Conservation (phyloP, 2,329 filamentous ascomycete genomes). For the Colletotrichum coccodes region DNA sequence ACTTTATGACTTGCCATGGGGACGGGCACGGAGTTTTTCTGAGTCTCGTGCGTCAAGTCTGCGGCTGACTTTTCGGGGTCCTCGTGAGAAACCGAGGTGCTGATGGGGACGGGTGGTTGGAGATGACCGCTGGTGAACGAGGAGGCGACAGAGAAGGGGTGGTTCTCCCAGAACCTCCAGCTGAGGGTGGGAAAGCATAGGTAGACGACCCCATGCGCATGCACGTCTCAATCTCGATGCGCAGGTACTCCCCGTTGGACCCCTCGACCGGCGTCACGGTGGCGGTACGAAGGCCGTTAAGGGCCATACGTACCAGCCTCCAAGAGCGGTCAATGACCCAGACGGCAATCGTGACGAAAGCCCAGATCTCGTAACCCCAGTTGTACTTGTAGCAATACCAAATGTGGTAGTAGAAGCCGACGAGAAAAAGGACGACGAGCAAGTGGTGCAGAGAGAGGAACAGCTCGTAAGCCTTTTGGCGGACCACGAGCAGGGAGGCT, state of each 20-base stretch:
- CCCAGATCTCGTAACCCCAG: conserved; percentile 37
- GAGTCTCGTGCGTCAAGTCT: background rate
- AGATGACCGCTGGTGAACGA: background rate
- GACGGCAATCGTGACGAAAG: conserved; percentile 32
- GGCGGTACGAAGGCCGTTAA: conserved; percentile 28
- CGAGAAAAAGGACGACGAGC: conserved; percentile 35
- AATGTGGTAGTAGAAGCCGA: conserved; percentile 37
- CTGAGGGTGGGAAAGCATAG: conserved; percentile 29
- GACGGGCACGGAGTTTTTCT: too few species aligned
- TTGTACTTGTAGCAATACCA: conserved; percentile 36
- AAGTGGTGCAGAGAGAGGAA: conserved; percentile 37
- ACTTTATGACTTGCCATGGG: too few species aligned
- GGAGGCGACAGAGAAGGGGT: conserved; percentile 26
- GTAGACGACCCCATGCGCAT: conserved; percentile 27
- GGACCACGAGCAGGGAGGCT: conserved; percentile 33
- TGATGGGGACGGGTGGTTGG: too few species aligned
- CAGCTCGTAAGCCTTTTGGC: conserved; percentile 37
- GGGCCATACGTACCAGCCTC: conserved; percentile 19
- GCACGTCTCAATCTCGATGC: conserved; percentile 18
- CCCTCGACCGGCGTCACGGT: conserved; percentile 16
- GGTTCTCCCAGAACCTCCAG: conserved; percentile 29
- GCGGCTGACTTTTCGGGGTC: background rate
- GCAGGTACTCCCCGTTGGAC: conserved; percentile 18
- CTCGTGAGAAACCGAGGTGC: background rate
- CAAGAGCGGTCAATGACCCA: conserved; percentile 33